Percentiles rank a stretch among this genome's conserved stretches.
These are phyloP conservation scores for Aspergillus sp. DNA, from an alignment of 2,329 filamentous ascomycete genomes.

Conservation along the genomic window DNA sequence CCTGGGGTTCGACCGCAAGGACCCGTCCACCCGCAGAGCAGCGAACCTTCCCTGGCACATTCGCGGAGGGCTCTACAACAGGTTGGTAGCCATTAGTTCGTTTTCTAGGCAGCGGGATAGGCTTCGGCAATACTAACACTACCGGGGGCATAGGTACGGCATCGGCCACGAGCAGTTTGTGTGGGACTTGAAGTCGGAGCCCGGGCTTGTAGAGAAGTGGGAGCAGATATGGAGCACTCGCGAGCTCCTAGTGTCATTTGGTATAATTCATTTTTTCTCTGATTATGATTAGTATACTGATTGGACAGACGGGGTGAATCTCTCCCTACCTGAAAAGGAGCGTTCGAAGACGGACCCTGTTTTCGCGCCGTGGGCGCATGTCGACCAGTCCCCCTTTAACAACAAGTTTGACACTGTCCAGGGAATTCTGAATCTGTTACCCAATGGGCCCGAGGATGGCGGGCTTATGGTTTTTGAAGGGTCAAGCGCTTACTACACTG, in stretches of 20 bases:
- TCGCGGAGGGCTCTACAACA: neutral
- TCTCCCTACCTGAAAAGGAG: neutral
- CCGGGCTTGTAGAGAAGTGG: neutral
- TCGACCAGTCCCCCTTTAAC: neutral
- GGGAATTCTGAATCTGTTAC: neutral
- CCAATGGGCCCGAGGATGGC: neutral
- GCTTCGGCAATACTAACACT: neutral
- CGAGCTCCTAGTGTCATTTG: neutral
- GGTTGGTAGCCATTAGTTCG: neutral
- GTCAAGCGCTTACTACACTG: neutral
- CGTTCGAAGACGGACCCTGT: neutral
- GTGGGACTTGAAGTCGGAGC: neutral
- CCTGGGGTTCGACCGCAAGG: neutral
- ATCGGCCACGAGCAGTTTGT: slow-evolving; percentile 1
- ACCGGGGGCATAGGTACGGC: neutral
- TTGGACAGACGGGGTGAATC: neutral
- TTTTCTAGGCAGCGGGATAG: too few relatives aligned
- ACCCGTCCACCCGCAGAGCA: neutral
- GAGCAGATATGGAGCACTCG: neutral
- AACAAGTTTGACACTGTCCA: neutral
- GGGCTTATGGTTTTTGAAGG: neutral
- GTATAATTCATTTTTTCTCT: neutral
- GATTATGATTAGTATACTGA: too few relatives aligned
- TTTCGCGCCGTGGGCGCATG: neutral
- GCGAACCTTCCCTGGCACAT: neutral